Evolutionary conservation across 257 asterid genomes (phyloP).

Genomic region (Scutellaria minor): DNA sequence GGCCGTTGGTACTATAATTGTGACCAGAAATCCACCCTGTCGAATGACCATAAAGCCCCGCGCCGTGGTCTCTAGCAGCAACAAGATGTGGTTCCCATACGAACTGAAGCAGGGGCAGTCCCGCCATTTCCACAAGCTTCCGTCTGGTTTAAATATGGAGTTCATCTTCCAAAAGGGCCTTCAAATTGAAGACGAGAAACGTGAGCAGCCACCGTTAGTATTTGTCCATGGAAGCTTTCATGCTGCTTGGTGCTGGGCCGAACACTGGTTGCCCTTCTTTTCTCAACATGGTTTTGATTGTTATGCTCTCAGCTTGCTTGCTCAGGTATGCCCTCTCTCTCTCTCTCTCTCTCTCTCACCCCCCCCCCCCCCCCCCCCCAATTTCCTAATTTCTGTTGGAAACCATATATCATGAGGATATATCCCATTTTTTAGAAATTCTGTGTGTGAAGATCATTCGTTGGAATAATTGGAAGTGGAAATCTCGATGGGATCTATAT

Average conservation of each 20-base stretch:
- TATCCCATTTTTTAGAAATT: background rate
- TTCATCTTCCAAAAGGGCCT: slow-evolving; percentile 69
- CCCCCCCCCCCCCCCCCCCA: background rate
- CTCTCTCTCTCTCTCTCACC: background rate
- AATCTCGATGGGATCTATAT: slow-evolving; percentile 12
- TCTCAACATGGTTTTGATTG: slow-evolving; percentile 73
- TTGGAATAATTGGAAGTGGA: background rate
- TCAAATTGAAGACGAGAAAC: slow-evolving; percentile 22
- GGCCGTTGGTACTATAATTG: slow-evolving; percentile 39
- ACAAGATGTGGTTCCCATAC: slow-evolving; percentile 61
- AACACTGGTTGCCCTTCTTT: slow-evolving; percentile 80
- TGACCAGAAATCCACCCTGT: slow-evolving; percentile 31
- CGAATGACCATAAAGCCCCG: slow-evolving; percentile 47
- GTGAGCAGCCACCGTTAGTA: slow-evolving; percentile 54
- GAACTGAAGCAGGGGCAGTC: slow-evolving; percentile 77
- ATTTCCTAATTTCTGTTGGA: background rate
- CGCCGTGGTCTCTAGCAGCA: slow-evolving; percentile 38
- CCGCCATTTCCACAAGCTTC: slow-evolving; percentile 78
- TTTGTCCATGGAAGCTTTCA: slow-evolving; percentile 93
- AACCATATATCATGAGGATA: background rate
- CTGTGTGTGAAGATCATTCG: background rate
- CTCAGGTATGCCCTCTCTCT: slow-evolving; percentile 44
- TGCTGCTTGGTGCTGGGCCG: slow-evolving; percentile 99
- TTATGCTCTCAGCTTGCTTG: slow-evolving; percentile 83
- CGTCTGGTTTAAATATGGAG: slow-evolving; percentile 84